These are phyloP conservation scores for Verticillium alfalfae DNA, from an alignment of 2,329 filamentous ascomycete genomes.

Conservation along the genomic window DNA sequence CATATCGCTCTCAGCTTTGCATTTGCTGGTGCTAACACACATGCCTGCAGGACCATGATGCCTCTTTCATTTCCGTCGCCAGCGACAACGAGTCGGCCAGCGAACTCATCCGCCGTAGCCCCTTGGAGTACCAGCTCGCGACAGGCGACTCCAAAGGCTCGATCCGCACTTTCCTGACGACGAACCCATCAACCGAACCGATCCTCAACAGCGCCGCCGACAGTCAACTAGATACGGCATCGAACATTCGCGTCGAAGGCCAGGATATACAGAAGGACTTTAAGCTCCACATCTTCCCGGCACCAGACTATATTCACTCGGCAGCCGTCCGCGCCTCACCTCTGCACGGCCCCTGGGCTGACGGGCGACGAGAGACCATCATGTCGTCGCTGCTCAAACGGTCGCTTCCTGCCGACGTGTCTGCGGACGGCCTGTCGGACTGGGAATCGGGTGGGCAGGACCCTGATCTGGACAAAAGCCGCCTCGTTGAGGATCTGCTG, in stretches of 20 bases:
- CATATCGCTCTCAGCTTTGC: neutral
- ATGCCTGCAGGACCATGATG: constrained; percentile 33
- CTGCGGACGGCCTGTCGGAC: constrained; percentile 32
- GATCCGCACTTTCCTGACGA: constrained; percentile 24
- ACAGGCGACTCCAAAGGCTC: constrained; percentile 15
- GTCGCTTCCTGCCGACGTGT: constrained; percentile 30
- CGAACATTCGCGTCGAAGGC: neutral
- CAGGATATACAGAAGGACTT: constrained; percentile 26
- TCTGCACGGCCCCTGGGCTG: constrained; percentile 37
- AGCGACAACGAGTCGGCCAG: constrained; percentile 30
- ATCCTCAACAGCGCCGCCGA: constrained; percentile 2
- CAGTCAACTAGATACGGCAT: neutral
- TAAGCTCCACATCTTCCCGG: constrained; percentile 32
- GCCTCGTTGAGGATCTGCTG: constrained; percentile 15
- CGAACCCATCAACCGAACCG: constrained; percentile 7
- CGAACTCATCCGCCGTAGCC: constrained; percentile 37
- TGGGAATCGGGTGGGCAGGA: constrained; percentile 29
- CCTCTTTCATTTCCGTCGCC: constrained; percentile 46
- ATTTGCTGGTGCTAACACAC: neutral
- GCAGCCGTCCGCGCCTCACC: constrained; percentile 26
- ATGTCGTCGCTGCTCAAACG: constrained; percentile 28
- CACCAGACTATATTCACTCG: constrained; percentile 32
- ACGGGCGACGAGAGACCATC: constrained; percentile 18
- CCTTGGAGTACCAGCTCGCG: constrained; percentile 38
- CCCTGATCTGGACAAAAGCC: constrained; percentile 11